Conservation (phyloP, 192 early-diverging fungal genomes). For the Polychytrium aggregatum region DNA sequence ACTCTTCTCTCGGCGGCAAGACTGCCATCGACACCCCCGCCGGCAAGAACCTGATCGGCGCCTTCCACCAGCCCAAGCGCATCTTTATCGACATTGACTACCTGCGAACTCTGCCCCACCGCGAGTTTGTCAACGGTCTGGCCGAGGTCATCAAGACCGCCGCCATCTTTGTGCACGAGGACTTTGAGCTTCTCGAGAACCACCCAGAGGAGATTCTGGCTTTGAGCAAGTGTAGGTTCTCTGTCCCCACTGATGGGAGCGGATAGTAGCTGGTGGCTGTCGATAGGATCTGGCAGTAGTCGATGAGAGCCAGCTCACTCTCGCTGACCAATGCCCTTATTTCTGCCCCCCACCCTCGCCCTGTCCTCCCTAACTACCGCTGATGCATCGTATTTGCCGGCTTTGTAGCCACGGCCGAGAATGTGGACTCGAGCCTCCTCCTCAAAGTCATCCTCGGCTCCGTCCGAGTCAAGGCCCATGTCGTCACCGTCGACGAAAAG, state of each 20-base stretch:
- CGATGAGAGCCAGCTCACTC: too few species aligned
- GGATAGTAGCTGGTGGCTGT: too few species aligned
- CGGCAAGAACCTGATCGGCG: slow-evolving; percentile 91
- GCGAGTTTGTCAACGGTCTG: slow-evolving; percentile 94
- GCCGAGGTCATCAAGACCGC: slow-evolving; percentile 98
- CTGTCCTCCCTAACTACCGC: too few species aligned
- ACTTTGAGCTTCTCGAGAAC: slow-evolving; percentile 86
- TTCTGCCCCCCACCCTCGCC: too few species aligned
- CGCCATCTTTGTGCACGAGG: slow-evolving; percentile 76
- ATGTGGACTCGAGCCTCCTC: slow-evolving; percentile 38
- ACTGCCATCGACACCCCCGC: slow-evolving; percentile 91
- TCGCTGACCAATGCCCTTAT: too few species aligned
- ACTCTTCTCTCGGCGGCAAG: slow-evolving; percentile 95
- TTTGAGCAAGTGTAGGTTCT: slow-evolving; percentile 15
- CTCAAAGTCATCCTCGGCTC: slow-evolving; percentile 79
- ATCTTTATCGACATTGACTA: slow-evolving; percentile 87
- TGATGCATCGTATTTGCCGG: too few species aligned
- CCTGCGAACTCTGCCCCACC: slow-evolving; percentile 71
- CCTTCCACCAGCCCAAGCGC: slow-evolving; percentile 91
- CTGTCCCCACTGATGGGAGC: too few species aligned
- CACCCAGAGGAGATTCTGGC: slow-evolving; percentile 67
- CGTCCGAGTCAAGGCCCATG: slow-evolving; percentile 82
- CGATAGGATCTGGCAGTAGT: too few species aligned
- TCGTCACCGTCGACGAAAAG: slow-evolving; percentile 91
- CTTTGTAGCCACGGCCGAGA: too few species aligned